Percentiles rank a stretch among this genome's conserved stretches.
phyloP scores from a whole-genome alignment of 2,329 filamentous ascomycete genomes.

The Colletotrichum endophyticum region DNA sequence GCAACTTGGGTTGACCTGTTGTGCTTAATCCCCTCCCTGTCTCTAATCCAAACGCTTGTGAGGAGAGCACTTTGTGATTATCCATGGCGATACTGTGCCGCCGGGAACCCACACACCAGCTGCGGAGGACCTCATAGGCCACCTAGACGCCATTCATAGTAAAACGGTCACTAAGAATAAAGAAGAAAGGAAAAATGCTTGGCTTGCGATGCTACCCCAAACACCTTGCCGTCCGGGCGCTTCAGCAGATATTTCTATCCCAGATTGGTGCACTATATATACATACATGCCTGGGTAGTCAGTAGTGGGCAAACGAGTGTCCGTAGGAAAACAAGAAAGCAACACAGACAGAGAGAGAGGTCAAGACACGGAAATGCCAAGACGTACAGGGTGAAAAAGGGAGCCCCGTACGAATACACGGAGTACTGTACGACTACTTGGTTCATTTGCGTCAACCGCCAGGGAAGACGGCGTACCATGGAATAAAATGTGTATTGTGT shows the following conservation, averaged over 20 bases:
- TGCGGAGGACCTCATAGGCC: neutral
- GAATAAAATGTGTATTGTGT: neutral
- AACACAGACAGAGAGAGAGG: neutral
- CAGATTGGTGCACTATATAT: neutral
- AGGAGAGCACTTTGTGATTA: neutral
- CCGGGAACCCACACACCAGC: neutral
- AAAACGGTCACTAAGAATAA: neutral
- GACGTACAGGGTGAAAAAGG: neutral
- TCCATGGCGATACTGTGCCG: neutral
- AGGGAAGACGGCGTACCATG: neutral
- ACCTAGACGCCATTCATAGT: neutral
- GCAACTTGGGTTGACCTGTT: neutral
- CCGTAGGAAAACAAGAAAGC: neutral
- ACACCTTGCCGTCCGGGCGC: neutral
- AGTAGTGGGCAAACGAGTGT: neutral
- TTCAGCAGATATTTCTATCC: neutral
- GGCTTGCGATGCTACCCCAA: neutral
- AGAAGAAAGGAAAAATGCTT: neutral
- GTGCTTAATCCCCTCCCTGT: neutral
- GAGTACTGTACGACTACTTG: too few relatives aligned
- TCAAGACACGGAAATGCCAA: neutral
- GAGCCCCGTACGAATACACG: too few relatives aligned
- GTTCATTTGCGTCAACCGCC: too few relatives aligned
- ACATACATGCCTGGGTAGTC: neutral
- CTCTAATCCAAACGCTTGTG: neutral